Percentiles rank a stretch among this genome's conserved stretches.
These are phyloP conservation scores for Immersiella caudata DNA, from an alignment of 495 filamentous ascomycete genomes.

Conservation along the genomic window DNA sequence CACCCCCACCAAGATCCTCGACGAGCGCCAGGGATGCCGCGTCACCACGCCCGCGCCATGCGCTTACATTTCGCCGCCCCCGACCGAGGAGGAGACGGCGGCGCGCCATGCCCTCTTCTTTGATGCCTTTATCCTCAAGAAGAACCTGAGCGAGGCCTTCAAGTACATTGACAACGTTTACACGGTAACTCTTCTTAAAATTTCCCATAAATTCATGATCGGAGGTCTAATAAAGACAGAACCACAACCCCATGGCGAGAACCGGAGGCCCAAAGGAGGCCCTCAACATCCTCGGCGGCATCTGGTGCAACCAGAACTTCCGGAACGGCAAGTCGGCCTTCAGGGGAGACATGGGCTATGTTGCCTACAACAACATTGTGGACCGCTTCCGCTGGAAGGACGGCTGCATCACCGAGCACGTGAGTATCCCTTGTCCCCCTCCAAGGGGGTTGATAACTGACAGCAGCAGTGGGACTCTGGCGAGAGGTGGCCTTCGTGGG, in stretches of 20 bases:
- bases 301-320: background rate
- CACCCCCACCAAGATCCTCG: background rate
- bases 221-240: background rate
- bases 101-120: background rate
- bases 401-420: background rate
- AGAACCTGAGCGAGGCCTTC: background rate
- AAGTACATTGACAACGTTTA: background rate
- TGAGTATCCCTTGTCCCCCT: background rate
- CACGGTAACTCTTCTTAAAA: background rate
- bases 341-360: background rate
- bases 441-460: background rate
- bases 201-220: too few relatives aligned
- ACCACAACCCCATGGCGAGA: background rate
- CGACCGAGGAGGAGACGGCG: background rate
- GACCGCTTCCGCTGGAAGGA: background rate
- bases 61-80: background rate
- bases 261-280: background rate
- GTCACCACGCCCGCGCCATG: background rate
- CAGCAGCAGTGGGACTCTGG: background rate
- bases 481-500: background rate
- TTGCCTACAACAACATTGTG: background rate
- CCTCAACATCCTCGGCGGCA: background rate
- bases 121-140: background rate
- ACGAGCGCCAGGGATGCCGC: background rate
- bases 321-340: background rate